These are phyloP conservation scores for Raphidocelis subcapitata DNA, from an alignment of 139 green algal genomes.

Conservation along the genomic window DNA sequence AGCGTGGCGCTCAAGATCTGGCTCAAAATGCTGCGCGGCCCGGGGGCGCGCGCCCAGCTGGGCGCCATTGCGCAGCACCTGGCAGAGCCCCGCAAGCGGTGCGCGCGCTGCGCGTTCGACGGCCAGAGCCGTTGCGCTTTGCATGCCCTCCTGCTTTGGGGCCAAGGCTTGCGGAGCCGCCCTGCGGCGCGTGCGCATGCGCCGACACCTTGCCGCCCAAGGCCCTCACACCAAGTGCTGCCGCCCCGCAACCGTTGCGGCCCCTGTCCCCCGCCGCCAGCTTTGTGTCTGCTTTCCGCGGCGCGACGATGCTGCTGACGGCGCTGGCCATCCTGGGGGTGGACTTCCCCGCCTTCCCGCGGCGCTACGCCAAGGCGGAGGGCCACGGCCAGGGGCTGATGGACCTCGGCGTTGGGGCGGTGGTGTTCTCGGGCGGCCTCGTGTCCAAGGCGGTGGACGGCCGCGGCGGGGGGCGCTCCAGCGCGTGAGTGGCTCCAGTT, in stretches of 20 bases:
- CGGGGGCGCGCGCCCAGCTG: constrained; percentile 12
- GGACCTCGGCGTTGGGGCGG: constrained; percentile 86
- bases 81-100: constrained; percentile 17
- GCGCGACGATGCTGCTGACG: constrained; percentile 72
- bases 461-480: neutral
- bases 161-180: no score
- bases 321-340: constrained; percentile 86
- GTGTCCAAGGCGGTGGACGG: constrained; percentile 26
- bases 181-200: no score
- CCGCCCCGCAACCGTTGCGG: neutral
- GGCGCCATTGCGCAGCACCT: constrained; percentile 11
- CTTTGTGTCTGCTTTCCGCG: constrained; percentile 63
- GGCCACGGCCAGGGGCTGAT: constrained; percentile 79
- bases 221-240: constrained; percentile 1
- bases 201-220: neutral
- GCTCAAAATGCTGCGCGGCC: constrained; percentile 19
- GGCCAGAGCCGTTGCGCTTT: no score
- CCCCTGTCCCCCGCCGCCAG: constrained; percentile 17
- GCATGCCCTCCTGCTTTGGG: no score
- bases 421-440: constrained; percentile 71
- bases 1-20: constrained; percentile 28
- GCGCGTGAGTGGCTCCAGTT: neutral
- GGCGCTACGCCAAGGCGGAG: constrained; percentile 79
- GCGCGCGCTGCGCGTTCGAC: neutral
- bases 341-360: constrained; percentile 85